Evolutionary conservation across 2,329 filamentous ascomycete genomes (phyloP), one percentile per base, ranked within the genome.

Genomic region (Parasarocladium wereldwijsianum): DNA sequence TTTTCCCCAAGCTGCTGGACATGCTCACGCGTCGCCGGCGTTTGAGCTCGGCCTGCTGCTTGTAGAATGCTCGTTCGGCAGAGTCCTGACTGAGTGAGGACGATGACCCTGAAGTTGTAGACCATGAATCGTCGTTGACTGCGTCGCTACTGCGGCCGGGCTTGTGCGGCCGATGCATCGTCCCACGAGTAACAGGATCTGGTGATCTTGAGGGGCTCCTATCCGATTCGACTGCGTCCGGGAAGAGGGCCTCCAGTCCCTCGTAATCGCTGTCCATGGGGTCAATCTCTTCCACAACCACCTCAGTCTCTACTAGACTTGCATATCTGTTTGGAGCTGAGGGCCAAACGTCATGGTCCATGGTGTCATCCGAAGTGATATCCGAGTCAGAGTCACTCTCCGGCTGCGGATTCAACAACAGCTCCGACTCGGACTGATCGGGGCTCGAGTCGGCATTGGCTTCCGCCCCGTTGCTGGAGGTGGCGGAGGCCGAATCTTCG

Each of bases 1-100:
- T 55, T 49, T 69, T 69, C 38, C 62, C 61, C 32, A 67, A 60
- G 45, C 62, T 67, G 39, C 63, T 67, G 26, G 64, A 63, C 39
- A 60, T 58, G 31, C 58, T 66, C 44, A 64, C 57, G 15, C 64
- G 53, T 23, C 56, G 56, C 18, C 50, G 51, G 30, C 62, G 55
- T 31, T 50, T 55, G 20, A 60, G 49, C 29, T 58, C 57, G 20
- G 58, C 55, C 28, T 57, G 57, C 34, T 47, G 49, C 37, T 44
- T 49, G 11, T 54, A 40, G 24, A 62, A 62, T 15, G 52, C 47
- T 15, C 49, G 45, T 28, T 61, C 54, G 22, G 57, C 55, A 5
- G 48, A 34, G 29, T 60, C 57, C 5, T 45, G 43, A n/a, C 28
- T 30, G 28, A 30, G 16, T 19, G 28, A 30, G 5, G 28, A 30